Evolutionary conservation across 2,329 filamentous ascomycete genomes (phyloP).

Genomic region (Phyllosticta citriasiana): DNA sequence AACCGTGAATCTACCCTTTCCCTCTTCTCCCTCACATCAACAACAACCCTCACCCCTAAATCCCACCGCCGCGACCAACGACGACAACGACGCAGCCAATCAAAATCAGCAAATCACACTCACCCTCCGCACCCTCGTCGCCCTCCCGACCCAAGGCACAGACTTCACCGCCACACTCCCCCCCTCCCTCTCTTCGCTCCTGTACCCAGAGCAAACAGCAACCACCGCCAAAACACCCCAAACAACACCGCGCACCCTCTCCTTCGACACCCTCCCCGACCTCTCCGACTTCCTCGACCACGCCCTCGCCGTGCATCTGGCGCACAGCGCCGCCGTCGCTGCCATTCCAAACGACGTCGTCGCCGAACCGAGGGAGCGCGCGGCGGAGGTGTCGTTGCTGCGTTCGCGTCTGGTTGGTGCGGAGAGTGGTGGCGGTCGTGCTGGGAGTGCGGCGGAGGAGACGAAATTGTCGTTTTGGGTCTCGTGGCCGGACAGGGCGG

Average conservation of each 20-base stretch:
- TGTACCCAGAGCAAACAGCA: constrained; percentile 17
- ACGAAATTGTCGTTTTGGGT: background rate
- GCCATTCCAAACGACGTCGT: background rate
- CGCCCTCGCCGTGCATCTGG: background rate
- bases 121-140: constrained; percentile 23
- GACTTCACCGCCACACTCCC: constrained; percentile 25
- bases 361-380: background rate
- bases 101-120: constrained; percentile 19
- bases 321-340: background rate
- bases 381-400: background rate
- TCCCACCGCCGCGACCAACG: constrained; percentile 16
- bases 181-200: constrained; percentile 18
- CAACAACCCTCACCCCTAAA: constrained; percentile 18
- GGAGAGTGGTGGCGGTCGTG: too few species aligned
- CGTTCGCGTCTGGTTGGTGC: background rate
- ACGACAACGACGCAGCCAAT: constrained; percentile 4
- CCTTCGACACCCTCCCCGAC: constrained; percentile 2
- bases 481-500: background rate
- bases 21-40: constrained; percentile 1
- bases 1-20: constrained; percentile 18
- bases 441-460: background rate
- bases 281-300: constrained; percentile 6
- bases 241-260: background rate
- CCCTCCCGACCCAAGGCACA: constrained; percentile 24
- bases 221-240: background rate